Evolutionary conservation across 2,329 filamentous ascomycete species (phyloP), one percentile per base, ranked within the genome.

Genomic region (Rhytidhysteron rufulum): DNA sequence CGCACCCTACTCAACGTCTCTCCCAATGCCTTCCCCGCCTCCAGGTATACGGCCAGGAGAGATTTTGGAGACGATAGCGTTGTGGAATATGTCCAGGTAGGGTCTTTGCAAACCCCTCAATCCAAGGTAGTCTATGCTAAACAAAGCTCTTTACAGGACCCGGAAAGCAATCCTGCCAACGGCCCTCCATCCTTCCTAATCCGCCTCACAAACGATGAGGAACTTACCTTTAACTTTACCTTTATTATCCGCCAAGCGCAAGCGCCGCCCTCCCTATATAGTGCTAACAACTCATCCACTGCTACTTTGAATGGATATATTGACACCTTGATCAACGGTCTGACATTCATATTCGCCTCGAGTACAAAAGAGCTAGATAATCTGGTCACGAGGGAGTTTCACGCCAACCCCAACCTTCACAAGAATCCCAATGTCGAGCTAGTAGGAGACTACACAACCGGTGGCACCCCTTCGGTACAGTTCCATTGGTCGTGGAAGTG

Each of bases 401-500:
- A 97, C 54, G 89, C 91, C 50, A 89, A 98, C 59, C 93, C 93
- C 1, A 98, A 98, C 59, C 73, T 98, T 41, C 93, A 98, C 72
- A 97, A 95, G 63, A 97, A 96, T 60, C 79, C 89, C 40, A 97
- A 97, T 60, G 93, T 98, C 29, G 86, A 94, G 57, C 76, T 97
- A 32, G 83, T 98, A n/a, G 93, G 93, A 3, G 89, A 95, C 63
- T 96, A 86, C 60, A 78, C 80, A 3, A 98, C 93, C 0, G 82
- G 78, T 22, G 90, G 91, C n/a, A 87, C 75, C 55, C 73, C 85
- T 5, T 91, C 88, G 2, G 84, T 95, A 21, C 83, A 88, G 24
- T 96, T 96, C 60, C 85, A 91, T 49, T 98, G 91, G 89, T 83
- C 85, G 6, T 98, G 93, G 93, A 93, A 85, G 72, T 98, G 91